These are phyloP conservation scores for Poa pratensis DNA, from an alignment of 176 grass and related monocot genomes.

Conservation along the genomic window DNA sequence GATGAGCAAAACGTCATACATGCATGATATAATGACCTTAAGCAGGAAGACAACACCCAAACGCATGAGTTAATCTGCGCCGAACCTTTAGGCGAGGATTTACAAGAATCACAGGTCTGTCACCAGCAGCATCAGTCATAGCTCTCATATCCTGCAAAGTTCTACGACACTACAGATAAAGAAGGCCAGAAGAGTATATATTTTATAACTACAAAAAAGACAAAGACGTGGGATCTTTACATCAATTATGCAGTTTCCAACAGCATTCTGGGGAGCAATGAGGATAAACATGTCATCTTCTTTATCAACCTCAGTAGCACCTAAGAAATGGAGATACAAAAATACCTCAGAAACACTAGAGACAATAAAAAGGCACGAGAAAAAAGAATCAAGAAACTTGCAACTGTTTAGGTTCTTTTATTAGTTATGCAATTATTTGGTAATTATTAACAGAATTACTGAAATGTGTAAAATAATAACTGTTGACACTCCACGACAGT, in stretches of 20 bases:
- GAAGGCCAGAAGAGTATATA: slow-evolving; percentile 5
- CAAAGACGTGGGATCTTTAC: slow-evolving; percentile 51
- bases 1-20: background rate
- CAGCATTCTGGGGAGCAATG: slow-evolving; percentile 97
- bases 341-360: background rate
- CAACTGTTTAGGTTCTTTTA: too few relatives aligned
- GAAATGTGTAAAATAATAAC: slow-evolving; percentile 5
- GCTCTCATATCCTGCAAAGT: slow-evolving; percentile 78
- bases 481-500: background rate
- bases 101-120: slow-evolving; percentile 90
- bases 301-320: slow-evolving; percentile 75
- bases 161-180: slow-evolving; percentile 17
- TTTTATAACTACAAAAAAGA: slow-evolving; percentile 30
- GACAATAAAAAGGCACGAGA: background rate
- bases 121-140: slow-evolving; percentile 92
- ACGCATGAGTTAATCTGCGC: background rate
- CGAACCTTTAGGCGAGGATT: slow-evolving; percentile 96
- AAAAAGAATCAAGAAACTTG: slow-evolving; percentile 10
- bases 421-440: slow-evolving; percentile 14
- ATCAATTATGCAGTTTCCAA: slow-evolving; percentile 99
- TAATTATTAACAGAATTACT: background rate
- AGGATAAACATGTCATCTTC: slow-evolving; percentile 97
- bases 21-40: background rate
- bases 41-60: slow-evolving; percentile 1
- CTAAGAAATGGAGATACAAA: slow-evolving; percentile 40